Percentiles rank a stretch among this genome's conserved stretches.
Conservation (phyloP, 305 asterid genomes). For the Stenogyne calaminthoides region DNA sequence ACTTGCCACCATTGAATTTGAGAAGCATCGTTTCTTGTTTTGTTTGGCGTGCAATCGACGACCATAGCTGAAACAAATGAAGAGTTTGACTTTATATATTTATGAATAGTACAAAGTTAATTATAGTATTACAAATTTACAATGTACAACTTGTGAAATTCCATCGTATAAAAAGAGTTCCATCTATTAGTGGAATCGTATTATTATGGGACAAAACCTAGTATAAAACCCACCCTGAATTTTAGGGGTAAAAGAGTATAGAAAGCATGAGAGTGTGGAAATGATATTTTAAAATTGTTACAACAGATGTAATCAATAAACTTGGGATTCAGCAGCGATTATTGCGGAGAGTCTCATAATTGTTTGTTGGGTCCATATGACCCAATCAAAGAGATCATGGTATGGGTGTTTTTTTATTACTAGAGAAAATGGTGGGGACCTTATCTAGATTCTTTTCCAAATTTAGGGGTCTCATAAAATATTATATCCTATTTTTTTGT, state of each 20-base stretch:
- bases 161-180: no score
- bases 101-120: no score
- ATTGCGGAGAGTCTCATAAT: conserved; percentile 10
- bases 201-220: no score
- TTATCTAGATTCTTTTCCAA: conserved; percentile 27
- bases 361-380: conserved; percentile 1
- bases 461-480: not conserved
- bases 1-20: not conserved
- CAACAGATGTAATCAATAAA: not conserved
- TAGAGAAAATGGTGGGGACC: conserved; percentile 24
- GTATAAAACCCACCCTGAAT: no score
- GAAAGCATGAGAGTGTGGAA: not conserved
- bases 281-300: no score
- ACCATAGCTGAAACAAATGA: not conserved
- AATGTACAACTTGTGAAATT: no score
- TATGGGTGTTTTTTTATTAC: not conserved
- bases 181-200: no score
- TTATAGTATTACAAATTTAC: no score
- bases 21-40: not conserved
- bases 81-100: no score
- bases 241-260: not conserved
- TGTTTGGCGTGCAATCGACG: conserved; percentile 8
- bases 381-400: not conserved
- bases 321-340: conserved; percentile 22
- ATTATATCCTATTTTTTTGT: no score